A percentile compares a stretch with the other conserved stretches of the same genome.
phyloP scores from a whole-genome alignment of 306 rosid genomes.

The Morella rubra region DNA sequence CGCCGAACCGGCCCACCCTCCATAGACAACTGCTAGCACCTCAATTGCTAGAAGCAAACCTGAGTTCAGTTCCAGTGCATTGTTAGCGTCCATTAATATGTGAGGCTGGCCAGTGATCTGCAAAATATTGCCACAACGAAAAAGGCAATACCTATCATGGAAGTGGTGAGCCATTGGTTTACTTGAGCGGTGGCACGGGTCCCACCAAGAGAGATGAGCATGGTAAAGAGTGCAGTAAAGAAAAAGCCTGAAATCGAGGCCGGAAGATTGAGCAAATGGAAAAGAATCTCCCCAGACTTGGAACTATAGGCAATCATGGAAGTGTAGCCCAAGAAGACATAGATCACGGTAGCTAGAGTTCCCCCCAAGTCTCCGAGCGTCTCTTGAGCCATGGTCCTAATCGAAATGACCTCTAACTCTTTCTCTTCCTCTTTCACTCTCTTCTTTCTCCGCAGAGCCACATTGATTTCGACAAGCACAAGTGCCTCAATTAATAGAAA shows the following conservation, averaged over 20 bases:
- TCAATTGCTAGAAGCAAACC: conserved; percentile 64
- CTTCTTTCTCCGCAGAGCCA: conserved; percentile 49
- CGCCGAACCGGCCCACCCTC: conserved; percentile 58
- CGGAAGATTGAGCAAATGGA: conserved; percentile 56
- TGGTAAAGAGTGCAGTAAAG: conserved; percentile 53
- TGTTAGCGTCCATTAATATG: neutral
- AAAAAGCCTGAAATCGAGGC: conserved; percentile 52
- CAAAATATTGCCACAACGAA: neutral
- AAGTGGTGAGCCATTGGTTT: conserved; percentile 66
- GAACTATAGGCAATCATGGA: conserved; percentile 66
- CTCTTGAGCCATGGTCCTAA: conserved; percentile 80
- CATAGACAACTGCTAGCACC: conserved; percentile 46
- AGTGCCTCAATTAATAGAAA: conserved; percentile 67
- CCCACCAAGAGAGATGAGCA: conserved; percentile 62
- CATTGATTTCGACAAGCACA: conserved; percentile 65
- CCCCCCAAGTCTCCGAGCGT: conserved; percentile 71
- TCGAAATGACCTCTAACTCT: conserved; percentile 59
- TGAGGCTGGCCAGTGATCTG: too few relatives aligned
- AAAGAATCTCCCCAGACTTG: conserved; percentile 66
- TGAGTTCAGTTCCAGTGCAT: conserved; percentile 26
- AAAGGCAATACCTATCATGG: conserved; percentile 54
- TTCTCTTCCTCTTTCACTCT: conserved; percentile 28
- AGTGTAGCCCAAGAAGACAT: conserved; percentile 65
- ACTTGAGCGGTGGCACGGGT: conserved; percentile 55
- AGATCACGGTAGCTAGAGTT: conserved; percentile 47